Evolutionary conservation across 2,329 filamentous ascomycete genomes (phyloP), one percentile per base, ranked within the genome.

Genomic region (Aspergillus neotritici): DNA sequence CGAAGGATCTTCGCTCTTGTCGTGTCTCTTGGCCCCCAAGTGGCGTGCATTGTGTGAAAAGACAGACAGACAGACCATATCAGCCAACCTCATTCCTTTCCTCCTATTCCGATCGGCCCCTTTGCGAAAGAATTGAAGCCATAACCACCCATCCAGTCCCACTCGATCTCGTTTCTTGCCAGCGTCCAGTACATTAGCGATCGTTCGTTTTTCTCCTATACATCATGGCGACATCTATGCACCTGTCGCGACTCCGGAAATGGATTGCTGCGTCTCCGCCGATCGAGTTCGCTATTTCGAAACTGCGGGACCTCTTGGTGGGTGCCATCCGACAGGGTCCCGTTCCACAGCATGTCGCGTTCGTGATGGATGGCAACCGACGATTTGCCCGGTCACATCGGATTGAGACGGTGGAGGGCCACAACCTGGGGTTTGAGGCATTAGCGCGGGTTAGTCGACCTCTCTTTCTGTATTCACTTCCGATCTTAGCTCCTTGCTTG

Each of bases 321-420:
- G 87, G 88, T 42, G 86, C 90, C 38, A 71, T 97, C 41, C 84
- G 84, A 61, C 91, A 96, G 68, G 93, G 93, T 0, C 88, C 89
- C 2, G 84, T 98, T 43, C 93, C 93, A 8, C 83, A 88, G 60
- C 93, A 98, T 79, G 81, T 98, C 48, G 93, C 93, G n/a, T 98
- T 98, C 62, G 91, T 96, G 56, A 98, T 98, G 93, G 93, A 98
- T 65, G 93, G 93, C 43, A 98, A 98, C 69, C 76, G 93, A 58
- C 84, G 93, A 35, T 98, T 94, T 71, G 93, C 93, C 11, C 79
- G 87, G 49, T 86, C 78, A 50, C 88, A 93, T 70, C 83, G 91
- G 52, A 95, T 98, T 64, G 93, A 98, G 72, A 95, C 90, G 0
- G 83, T 97, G 29, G 91, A 98, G 68, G 93, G 93, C 16, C 93